Conservation (phyloP, 768 basidiomycete genomes). For the Boletus edulis region DNA sequence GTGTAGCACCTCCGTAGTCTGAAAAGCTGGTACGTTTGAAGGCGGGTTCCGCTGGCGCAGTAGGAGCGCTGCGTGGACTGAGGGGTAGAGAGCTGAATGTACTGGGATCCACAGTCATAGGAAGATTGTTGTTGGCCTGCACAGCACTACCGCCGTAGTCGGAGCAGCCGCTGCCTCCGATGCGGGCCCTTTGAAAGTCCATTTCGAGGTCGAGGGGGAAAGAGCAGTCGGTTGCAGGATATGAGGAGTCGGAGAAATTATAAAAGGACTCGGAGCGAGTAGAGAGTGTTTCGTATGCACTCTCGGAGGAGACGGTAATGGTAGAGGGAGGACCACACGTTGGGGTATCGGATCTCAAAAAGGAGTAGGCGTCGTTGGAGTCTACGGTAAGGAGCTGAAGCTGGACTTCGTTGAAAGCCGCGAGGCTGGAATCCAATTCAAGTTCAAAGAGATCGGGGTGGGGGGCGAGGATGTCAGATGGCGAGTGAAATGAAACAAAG, state of each 20-base stretch:
- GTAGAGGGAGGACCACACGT: conserved; percentile 72
- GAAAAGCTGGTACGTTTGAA: conserved; percentile 57
- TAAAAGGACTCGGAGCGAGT: conserved; percentile 69
- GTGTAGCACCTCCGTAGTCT: conserved; percentile 59
- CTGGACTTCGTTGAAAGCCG: conserved; percentile 61
- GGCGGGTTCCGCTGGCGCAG: conserved; percentile 30
- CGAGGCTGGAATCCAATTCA: conserved; percentile 73
- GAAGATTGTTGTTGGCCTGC: conserved; percentile 37
- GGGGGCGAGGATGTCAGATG: conserved; percentile 71
- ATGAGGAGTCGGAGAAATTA: conserved; percentile 57
- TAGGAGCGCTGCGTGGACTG: conserved; percentile 52
- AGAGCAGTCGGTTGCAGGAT: conserved; percentile 49
- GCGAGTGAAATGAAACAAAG: conserved; percentile 68
- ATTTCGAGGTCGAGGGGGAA: conserved; percentile 69
- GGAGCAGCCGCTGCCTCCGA: conserved; percentile 44
- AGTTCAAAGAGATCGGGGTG: conserved; percentile 82
- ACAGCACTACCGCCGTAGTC: conserved; percentile 49
- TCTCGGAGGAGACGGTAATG: conserved; percentile 78
- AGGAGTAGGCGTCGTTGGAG: conserved; percentile 61
- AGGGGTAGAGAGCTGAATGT: conserved; percentile 58
- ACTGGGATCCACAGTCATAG: conserved; percentile 49
- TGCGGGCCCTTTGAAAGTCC: conserved; percentile 63
- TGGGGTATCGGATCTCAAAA: conserved; percentile 60
- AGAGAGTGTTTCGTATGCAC: conserved; percentile 67
- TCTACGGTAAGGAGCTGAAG: conserved; percentile 63